Conservation (phyloP, 1,139 yeast genomes). For the Geotrichum phurueaensis region DNA sequence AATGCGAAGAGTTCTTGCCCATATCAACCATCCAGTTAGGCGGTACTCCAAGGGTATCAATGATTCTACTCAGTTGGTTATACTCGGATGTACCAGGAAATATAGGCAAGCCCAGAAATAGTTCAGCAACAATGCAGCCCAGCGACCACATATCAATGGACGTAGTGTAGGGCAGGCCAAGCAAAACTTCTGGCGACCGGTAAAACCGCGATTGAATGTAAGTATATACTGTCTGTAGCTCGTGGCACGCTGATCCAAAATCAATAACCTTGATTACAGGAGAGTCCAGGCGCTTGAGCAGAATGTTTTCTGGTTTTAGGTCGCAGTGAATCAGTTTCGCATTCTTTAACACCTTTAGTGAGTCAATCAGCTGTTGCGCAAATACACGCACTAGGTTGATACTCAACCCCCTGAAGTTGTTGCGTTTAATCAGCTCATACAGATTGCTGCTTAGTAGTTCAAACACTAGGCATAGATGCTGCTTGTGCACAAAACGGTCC, state of each 20-base stretch:
- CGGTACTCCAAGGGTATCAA: constrained; percentile 77
- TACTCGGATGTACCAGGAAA: constrained; percentile 94
- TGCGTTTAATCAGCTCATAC: constrained; percentile 84
- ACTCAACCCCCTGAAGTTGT: constrained; percentile 83
- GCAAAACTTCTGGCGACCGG: constrained; percentile 87
- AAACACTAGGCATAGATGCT: constrained; percentile 86
- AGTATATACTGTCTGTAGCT: constrained; percentile 79
- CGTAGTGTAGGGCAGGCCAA: constrained; percentile 80
- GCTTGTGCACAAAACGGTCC: constrained; percentile 87
- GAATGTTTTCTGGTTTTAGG: constrained; percentile 87
- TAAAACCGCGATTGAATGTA: constrained; percentile 93
- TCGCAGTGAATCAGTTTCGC: constrained; percentile 91
- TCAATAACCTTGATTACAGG: constrained; percentile 90
- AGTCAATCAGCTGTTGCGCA: constrained; percentile 71
- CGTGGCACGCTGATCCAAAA: constrained; percentile 94
- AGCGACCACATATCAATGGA: constrained; percentile 97
- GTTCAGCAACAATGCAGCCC: constrained; percentile 92
- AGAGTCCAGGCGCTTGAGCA: constrained; percentile 71
- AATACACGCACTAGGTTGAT: constrained; percentile 72
- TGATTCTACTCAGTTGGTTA: constrained; percentile 77
- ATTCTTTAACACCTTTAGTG: constrained; percentile 71
- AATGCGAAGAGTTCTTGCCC: constrained; percentile 76
- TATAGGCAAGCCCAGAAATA: constrained; percentile 84
- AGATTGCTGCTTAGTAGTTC: constrained; percentile 81
- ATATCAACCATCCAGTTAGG: constrained; percentile 95